Conservation (phyloP, 805 yeast species). For the Maudiozyma bulderi region DNA sequence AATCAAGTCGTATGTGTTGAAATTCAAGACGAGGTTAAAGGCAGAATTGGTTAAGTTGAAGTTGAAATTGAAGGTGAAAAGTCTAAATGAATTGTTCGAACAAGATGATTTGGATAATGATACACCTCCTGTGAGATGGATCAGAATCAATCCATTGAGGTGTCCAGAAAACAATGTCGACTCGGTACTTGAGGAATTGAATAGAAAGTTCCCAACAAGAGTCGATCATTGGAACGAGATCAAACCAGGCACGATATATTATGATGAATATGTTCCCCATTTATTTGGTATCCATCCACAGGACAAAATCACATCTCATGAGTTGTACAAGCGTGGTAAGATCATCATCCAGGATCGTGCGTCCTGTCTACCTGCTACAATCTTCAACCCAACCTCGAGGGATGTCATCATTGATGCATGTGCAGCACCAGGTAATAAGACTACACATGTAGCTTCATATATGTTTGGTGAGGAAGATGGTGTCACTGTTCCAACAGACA, state of each 20-base stretch:
- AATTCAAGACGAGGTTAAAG: slow-evolving; percentile 68
- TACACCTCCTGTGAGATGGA: slow-evolving; percentile 73
- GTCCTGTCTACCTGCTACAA: slow-evolving; percentile 90
- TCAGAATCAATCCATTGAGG: slow-evolving; percentile 60
- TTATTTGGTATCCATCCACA: slow-evolving; percentile 76
- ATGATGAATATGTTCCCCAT: slow-evolving; percentile 65
- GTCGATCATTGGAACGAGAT: slow-evolving; percentile 37
- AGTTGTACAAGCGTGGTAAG: slow-evolving; percentile 63
- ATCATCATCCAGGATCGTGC: slow-evolving; percentile 93
- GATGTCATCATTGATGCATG: slow-evolving; percentile 79
- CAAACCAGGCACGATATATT: slow-evolving; percentile 50
- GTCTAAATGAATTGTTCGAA: slow-evolving; percentile 43
- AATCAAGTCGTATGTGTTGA: slow-evolving; percentile 68
- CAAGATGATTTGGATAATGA: slow-evolving; percentile 37
- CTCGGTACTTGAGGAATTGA: slow-evolving; percentile 17
- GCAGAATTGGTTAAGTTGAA: slow-evolving; percentile 77
- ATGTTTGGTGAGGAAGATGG: slow-evolving; percentile 10
- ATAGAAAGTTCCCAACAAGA: slow-evolving; percentile 34
- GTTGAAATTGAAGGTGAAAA: slow-evolving; percentile 55
- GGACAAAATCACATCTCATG: slow-evolving; percentile 58
- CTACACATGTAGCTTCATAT: slow-evolving; percentile 64
- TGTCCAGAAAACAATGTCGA: slow-evolving; percentile 25
- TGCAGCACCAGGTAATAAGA: slow-evolving; percentile 98
- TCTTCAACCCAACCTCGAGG: slow-evolving; percentile 53
- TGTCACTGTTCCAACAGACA: neutral